Base-by-base conservation (phyloP, 495 filamentous ascomycete species). In the Durotheca rogersii region DNA sequence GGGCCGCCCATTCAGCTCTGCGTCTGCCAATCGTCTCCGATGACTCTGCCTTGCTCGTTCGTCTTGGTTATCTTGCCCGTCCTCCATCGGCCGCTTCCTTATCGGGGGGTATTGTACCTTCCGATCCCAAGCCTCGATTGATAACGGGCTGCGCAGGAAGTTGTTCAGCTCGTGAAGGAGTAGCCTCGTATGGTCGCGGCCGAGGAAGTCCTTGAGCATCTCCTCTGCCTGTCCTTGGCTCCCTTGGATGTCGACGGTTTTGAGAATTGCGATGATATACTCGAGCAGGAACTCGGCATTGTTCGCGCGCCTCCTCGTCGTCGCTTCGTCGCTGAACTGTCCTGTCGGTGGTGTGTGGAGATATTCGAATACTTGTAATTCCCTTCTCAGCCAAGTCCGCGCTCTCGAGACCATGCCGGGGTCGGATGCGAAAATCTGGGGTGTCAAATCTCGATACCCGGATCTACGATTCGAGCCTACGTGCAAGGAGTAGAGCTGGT, bases 241-340 rank as follows among this genome's bases (percentile, higher is more conserved):
- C 6, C 83, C 87, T 61, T 90, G 90, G n/a, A 93, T 77, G 64
- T 98, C 92, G 14, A 95, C 84, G 0, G 87, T 89, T 58, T 90
- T 94, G 30, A 98, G 71, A 35, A 98, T 90, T 23, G 87, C 87
- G 36, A 96, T 69, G 45, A 94, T 81, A 59, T 95, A 96, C 56
- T 93, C 89, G 15, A 96, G 81, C 17, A 98, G 64, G 48, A 95
- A 98, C 60, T 95, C 92, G 9, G 87, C 83, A 65, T 92, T 94
- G 55, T 85, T 87, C 2, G 78, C 77, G 33, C 82, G 74, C 30
- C 81, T 77, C 37, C 48, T 51, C 34, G 54, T 62, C 44, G 52
- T 49, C 30, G 53, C 40, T 39, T 69, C 56, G 0, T 73, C 61
- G 4, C 70, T 70, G 6, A 25, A 54, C 23, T 44, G 50, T 17